These are phyloP conservation scores for Colletotrichum limetticola DNA, from an alignment of 2,329 filamentous ascomycete species.

Conservation along the genomic window DNA sequence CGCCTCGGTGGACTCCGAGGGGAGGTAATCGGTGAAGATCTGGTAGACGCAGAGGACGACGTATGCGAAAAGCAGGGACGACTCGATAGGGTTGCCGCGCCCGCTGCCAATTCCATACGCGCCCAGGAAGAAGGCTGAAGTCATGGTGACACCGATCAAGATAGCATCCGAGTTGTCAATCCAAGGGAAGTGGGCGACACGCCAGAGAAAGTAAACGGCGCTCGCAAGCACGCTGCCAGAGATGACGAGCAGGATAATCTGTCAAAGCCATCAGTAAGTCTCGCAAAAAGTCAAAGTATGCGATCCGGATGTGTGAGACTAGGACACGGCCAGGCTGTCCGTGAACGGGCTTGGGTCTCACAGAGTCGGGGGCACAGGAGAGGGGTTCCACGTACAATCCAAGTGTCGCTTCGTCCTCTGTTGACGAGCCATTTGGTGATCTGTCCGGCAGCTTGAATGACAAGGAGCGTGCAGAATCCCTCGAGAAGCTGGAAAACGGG, in stretches of 20 bases:
- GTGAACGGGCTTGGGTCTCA: neutral
- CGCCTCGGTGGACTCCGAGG: conserved; percentile 71
- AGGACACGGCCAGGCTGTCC: neutral
- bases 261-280: conserved; percentile 46
- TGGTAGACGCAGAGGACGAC: conserved; percentile 99
- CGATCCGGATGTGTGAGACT: neutral
- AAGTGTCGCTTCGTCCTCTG: conserved; percentile 90
- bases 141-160: conserved; percentile 91
- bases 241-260: conserved; percentile 89
- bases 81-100: conserved; percentile 78
- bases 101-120: conserved; percentile 95
- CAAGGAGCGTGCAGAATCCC: conserved; percentile 94
- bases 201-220: conserved; percentile 95
- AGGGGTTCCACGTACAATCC: conserved; percentile 77
- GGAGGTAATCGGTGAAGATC: conserved; percentile 98
- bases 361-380: neutral
- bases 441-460: conserved; percentile 94
- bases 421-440: conserved; percentile 97
- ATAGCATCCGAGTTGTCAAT: conserved; percentile 93
- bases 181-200: conserved; percentile 91
- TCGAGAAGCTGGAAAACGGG: conserved; percentile 95
- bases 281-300: neutral
- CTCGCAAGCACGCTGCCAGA: conserved; percentile 93
- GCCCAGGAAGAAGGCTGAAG: conserved; percentile 90
- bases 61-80: conserved; percentile 69